phyloP scores from a whole-genome alignment of 2,329 filamentous ascomycete species.

The Verticillium alfalfae region DNA sequence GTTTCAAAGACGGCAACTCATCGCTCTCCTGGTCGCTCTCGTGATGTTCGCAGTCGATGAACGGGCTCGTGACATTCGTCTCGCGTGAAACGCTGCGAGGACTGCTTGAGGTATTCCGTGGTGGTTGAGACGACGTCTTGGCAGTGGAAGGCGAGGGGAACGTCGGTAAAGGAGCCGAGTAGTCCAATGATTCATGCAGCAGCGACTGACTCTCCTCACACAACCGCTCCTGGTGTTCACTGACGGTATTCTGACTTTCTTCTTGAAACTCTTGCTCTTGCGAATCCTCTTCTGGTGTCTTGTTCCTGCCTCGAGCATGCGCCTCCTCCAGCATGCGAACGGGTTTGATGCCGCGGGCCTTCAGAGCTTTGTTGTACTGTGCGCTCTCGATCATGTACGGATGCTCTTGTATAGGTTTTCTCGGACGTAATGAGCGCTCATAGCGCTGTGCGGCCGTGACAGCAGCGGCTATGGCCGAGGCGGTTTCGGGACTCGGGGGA shows the following conservation, averaged over 20 bases:
- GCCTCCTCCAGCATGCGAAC: constrained; percentile 32
- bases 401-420: constrained; percentile 57
- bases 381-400: constrained; percentile 53
- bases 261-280: constrained; percentile 47
- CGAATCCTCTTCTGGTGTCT: constrained; percentile 32
- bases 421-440: constrained; percentile 48
- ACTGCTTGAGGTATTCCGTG: constrained; percentile 22
- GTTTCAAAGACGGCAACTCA: constrained; percentile 27
- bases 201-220: constrained; percentile 27
- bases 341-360: constrained; percentile 49
- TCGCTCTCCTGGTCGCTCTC: constrained; percentile 18
- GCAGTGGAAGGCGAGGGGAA: constrained; percentile 1
- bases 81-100: constrained; percentile 25
- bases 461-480: neutral
- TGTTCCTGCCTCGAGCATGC: constrained; percentile 18
- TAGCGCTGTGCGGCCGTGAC: constrained; percentile 20
- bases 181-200: neutral
- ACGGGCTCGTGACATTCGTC: constrained; percentile 29
- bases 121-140: constrained; percentile 8
- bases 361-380: constrained; percentile 46
- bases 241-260: constrained; percentile 38
- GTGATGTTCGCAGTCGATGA: neutral
- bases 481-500: neutral
- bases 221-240: constrained; percentile 17
- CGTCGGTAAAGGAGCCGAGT: neutral